Evolutionary conservation across 2,329 filamentous ascomycete species (phyloP).

Genomic region (Chaetothyriales sp.): DNA sequence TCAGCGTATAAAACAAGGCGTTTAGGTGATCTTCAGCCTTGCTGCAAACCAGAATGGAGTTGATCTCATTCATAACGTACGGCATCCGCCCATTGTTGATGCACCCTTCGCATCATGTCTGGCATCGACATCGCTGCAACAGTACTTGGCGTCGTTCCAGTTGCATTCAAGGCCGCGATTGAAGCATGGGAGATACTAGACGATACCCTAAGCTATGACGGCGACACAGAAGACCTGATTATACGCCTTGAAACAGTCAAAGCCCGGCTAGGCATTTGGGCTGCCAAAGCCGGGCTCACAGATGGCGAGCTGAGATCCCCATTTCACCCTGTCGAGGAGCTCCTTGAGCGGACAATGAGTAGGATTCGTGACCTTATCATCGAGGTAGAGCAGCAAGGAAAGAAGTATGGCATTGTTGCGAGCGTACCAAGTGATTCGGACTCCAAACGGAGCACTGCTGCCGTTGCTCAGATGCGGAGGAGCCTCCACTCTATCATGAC

Average conservation of each 20-base stretch:
- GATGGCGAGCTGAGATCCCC: slow-evolving; percentile 1
- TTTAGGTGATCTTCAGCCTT: too few relatives aligned
- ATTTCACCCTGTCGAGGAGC: slow-evolving; percentile 1
- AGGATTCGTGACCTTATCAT: slow-evolving; percentile 1
- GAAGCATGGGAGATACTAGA: slow-evolving; percentile 1
- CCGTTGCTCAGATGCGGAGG: slow-evolving; percentile 1
- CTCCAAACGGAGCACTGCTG: not conserved
- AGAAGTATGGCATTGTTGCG: slow-evolving; percentile 1
- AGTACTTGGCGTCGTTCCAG: slow-evolving; percentile 12
- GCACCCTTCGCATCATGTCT: slow-evolving; percentile 4
- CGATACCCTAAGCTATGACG: not conserved
- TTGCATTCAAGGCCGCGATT: slow-evolving; percentile 4
- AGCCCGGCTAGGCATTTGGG: slow-evolving; percentile 1
- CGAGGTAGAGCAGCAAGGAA: not conserved
- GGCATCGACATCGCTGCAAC: slow-evolving; percentile 13
- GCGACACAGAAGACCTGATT: slow-evolving; percentile 1
- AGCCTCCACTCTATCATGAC: not conserved
- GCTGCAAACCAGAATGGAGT: too few relatives aligned
- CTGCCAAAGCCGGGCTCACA: not conserved
- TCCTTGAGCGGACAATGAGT: not conserved
- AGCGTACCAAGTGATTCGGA: not conserved
- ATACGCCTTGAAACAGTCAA: slow-evolving; percentile 1
- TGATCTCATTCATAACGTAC: too few relatives aligned
- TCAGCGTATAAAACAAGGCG: too few relatives aligned
- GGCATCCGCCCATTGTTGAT: too few relatives aligned